Base-by-base conservation (phyloP, 306 rosid species). In the Cajanus cajan region DNA sequence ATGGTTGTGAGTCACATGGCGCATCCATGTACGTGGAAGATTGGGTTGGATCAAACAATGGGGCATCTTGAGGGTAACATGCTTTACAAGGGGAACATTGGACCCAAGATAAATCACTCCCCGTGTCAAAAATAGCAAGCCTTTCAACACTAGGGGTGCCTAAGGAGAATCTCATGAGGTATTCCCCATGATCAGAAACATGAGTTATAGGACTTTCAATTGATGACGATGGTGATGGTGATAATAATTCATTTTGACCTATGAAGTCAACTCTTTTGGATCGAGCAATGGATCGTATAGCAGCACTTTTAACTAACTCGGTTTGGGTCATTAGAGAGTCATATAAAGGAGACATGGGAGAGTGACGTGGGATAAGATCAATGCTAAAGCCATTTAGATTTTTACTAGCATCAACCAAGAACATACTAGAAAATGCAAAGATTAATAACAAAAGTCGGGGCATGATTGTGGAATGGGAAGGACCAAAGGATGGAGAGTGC, bases 91-190 rank as follows among this genome's bases (percentile, higher is more conserved):
- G 72, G 19, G 52, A 19, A 39, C 72, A 66, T 40, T 66, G 72
- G 0, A 66, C 52, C 72, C 72, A 66, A 8, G 52, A 40, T 7
- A 66, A 36, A 13, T 66, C 72, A 66, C 52, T 66, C 5, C 52
- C 72, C 1, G 72, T 66, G 72, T 66, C 72, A 40, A 66, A 39
- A 19, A 66, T 41, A 2, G 52, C 72, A 39, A 66, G 19, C 72
- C 52, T 66, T 66, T 66, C 72, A 39, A 66, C 18, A 10, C 34
- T 0, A 0, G 72, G 72, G 36, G 72, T 66, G 0, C 72, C 72
- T 40, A 66, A 21, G 11, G 33, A 66, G 34, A 66, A 66, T 41
- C 19, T 39, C 72, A 66, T 66, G 9, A 66, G 72, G 72, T 66
- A 66, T 66, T 66, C 72, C 0, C 51, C 51, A 6, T 21, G 72